Evolutionary conservation across 139 green algal species (phyloP), one percentile per base, ranked within the genome.

Genomic region (Pedinophyceae sp.): DNA sequence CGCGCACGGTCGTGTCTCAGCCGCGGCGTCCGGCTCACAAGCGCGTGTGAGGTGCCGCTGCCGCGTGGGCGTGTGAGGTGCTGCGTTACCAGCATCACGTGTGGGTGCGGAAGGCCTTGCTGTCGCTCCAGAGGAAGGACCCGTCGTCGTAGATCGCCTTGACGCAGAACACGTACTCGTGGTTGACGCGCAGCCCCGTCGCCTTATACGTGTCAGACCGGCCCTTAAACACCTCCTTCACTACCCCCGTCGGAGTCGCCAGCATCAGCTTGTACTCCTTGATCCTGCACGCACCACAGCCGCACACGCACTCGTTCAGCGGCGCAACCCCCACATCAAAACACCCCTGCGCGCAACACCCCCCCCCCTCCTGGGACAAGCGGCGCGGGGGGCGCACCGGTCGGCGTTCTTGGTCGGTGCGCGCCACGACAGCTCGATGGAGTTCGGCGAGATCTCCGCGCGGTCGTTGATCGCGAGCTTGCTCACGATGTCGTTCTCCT

Each of bases 71-170:
- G n/a, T n/a, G n/a, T n/a, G n/a, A n/a, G n/a, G n/a, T n/a, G n/a
- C n/a, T n/a, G n/a, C n/a, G n/a, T n/a, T n/a, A n/a, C n/a, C n/a
- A n/a, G n/a, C n/a, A n/a, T 43, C 13, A 57, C 18, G 29, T 45
- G 15, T 30, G 39, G 30, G 71, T 82, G n/a, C 54, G 27, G 61
- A 78, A 88, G 1, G 78, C 64, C 59, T 84, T 84, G 18, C 65
- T 71, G 38, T 92, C 80, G 48, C 64, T 80, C 84, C 84, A 93
- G 2, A 86, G 26, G 54, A 79, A 82, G 27, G 64, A 79, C 10
- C 77, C 72, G 54, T 93, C 84, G 46, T 86, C 81, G 55, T 86
- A 93, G 19, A 76, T 69, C 10, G 81, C 84, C 64, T 93, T 93
- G 38, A 93, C 77, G 30, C 76, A 87, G 53, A 93, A 80, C 27